Base-by-base conservation (phyloP, 2,329 filamentous ascomycete genomes). In the Pseudocercospora musae region DNA sequence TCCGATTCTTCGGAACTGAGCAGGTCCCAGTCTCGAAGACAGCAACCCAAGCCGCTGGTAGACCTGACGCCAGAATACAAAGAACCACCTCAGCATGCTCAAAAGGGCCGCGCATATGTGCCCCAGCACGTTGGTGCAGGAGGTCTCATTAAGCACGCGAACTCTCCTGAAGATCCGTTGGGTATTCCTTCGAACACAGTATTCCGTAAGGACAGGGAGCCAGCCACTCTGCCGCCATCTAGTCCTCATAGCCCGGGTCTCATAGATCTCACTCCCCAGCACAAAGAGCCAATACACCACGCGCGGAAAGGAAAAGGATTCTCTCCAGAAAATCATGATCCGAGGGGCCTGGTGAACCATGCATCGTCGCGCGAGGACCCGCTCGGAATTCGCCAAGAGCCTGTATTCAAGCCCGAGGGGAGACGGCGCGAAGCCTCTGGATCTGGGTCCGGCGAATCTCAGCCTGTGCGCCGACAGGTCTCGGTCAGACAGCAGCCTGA, bases 21-120 rank as follows among this genome's bases (percentile, higher is more conserved):
- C 44, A 78, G 81, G 55, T 78, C 78, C n/a, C 75, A 74, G n/a
- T 84, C 83, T 1, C 68, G 62, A 15, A 67, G 74, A 56, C 73
- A 70, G 23, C 78, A 75, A 69, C 80, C 81, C 2, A 86, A 86
- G 64, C 89, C 89, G 1, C 80, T 92, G 5, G 77, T 92, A 29
- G 89, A 90, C 70, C 80, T 92, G 44, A 87, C 86, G 0, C 86
- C 87, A 0, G 79, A 81, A 54, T 89, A 88, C 70, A 80, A 83
- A 55, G 87, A 89, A 64, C 82, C 87, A 6, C 87, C 87, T 18
- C 81, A 88, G 73, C 82, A 82, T 70, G 75, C 79, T 58, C 80
- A 79, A 52, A 82, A 84, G 54, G 79, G 82, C 15, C 82, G 82
- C 62, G 85, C 85, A 3, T 79, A 74, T 70, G 59, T 64, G 23